Evolutionary conservation across 1,139 yeast species (phyloP).

Genomic region (Diutina catenulata): DNA sequence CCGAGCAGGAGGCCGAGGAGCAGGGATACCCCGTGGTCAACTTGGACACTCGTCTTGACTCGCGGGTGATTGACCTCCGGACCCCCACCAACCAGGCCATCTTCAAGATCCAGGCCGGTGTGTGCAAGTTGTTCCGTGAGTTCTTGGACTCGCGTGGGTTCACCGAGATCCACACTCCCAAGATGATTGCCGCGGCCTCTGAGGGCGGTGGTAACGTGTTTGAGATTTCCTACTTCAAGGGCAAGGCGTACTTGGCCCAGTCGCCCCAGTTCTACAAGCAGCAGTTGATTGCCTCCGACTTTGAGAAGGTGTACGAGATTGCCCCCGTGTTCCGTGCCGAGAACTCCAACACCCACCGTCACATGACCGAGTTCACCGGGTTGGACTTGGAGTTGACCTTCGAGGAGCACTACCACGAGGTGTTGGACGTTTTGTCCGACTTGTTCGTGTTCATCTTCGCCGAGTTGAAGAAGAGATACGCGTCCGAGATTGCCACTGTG

Average conservation of each 20-base stretch:
- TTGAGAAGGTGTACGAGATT: conserved; percentile 88
- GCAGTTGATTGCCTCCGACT: conserved; percentile 95
- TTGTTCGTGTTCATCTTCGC: conserved; percentile 81
- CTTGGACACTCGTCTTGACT: conserved; percentile 89
- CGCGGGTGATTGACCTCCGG: conserved; percentile 92
- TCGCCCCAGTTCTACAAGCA: conserved; percentile 97
- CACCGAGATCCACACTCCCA: conserved; percentile 92
- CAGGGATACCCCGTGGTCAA: conserved; percentile 88
- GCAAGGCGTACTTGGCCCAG: conserved; percentile 89
- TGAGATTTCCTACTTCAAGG: conserved; percentile 85
- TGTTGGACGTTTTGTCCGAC: conserved; percentile 70
- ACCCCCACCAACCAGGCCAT: conserved; percentile 96
- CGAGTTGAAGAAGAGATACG: conserved; percentile 69
- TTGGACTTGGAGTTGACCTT: conserved; percentile 96
- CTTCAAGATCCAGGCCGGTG: conserved; percentile 87
- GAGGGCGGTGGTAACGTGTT: conserved; percentile 98
- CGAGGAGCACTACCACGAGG: conserved; percentile 97
- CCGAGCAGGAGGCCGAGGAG: conserved; percentile 90
- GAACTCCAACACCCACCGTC: conserved; percentile 97
- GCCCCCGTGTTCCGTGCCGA: conserved; percentile 99
- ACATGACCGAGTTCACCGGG: conserved; percentile 97
- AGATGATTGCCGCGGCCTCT: conserved; percentile 86
- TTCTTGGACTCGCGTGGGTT: conserved; percentile 58
- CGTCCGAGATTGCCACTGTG: conserved; percentile 76
- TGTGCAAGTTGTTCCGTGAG: conserved; percentile 81